Conservation (phyloP, 176 grass and related monocot species). For the Tuctoria greenei region DNA sequence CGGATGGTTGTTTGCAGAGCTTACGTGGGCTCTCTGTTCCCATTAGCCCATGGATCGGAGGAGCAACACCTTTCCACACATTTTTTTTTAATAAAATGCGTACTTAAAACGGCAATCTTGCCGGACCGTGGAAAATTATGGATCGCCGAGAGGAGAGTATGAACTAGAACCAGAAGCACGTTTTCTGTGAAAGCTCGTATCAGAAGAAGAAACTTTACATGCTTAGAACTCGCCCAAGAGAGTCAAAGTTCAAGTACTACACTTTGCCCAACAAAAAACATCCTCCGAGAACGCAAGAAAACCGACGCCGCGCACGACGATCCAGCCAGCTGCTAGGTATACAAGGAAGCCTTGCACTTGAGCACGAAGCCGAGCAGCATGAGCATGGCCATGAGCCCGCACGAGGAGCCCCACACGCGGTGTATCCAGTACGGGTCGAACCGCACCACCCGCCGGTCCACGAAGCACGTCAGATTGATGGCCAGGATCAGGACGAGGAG, state of each 20-base stretch:
- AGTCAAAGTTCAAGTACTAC: no score
- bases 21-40: constrained; percentile 16
- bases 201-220: constrained; percentile 3
- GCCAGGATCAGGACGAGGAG: constrained; percentile 59
- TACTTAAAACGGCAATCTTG: no score
- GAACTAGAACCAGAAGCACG: neutral
- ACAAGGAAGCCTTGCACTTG: constrained; percentile 79
- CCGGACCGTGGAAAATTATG: neutral
- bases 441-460: constrained; percentile 61
- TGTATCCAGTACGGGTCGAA: constrained; percentile 99
- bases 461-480: constrained; percentile 85
- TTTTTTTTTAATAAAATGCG: no score
- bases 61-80: no score
- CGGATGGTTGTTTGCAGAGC: no score
- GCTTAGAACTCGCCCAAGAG: neutral
- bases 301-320: neutral
- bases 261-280: neutral
- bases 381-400: constrained; percentile 75
- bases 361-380: constrained; percentile 89
- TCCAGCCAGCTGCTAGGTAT: neutral
- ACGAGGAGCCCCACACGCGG: constrained; percentile 77
- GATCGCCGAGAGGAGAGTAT: neutral
- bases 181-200: neutral
- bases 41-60: neutral
- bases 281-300: neutral